Percentiles rank a stretch among this genome's conserved stretches.
Conservation (phyloP, 768 basidiomycete species). For the Lactarius akahatsu region DNA sequence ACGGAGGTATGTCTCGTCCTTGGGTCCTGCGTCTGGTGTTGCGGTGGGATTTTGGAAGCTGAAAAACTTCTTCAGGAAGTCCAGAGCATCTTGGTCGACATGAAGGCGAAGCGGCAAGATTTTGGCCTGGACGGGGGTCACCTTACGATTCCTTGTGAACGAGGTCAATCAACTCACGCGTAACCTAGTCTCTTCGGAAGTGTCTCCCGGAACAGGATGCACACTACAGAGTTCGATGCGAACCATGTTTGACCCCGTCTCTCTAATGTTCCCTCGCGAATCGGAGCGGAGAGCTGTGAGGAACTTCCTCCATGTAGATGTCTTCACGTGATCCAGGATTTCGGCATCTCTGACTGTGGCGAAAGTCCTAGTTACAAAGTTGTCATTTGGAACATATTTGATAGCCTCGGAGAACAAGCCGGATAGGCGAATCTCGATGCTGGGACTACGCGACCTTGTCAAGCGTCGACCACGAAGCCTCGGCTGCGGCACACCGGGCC, state of each 20-base stretch:
- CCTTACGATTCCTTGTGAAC: slow-evolving; percentile 2
- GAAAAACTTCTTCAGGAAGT: slow-evolving; percentile 96
- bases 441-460: slow-evolving; percentile 70
- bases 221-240: slow-evolving; percentile 76
- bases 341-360: slow-evolving; percentile 72
- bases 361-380: slow-evolving; percentile 63
- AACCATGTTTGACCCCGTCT: slow-evolving; percentile 94
- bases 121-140: slow-evolving; percentile 60
- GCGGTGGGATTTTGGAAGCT: slow-evolving; percentile 72
- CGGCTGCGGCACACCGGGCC: slow-evolving; percentile 28
- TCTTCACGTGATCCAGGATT: slow-evolving; percentile 96
- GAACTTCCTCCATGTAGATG: slow-evolving; percentile 98
- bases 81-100: slow-evolving; percentile 97
- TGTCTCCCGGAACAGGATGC: slow-evolving; percentile 63
- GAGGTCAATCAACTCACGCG: slow-evolving; percentile 49
- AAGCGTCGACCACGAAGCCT: slow-evolving; percentile 49
- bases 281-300: slow-evolving; percentile 83
- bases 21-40: slow-evolving; percentile 38
- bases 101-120: slow-evolving; percentile 87
- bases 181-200: slow-evolving; percentile 74
- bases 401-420: slow-evolving; percentile 68
- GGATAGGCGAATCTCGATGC: slow-evolving; percentile 79
- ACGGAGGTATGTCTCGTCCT: slow-evolving; percentile 73
- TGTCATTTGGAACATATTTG: slow-evolving; percentile 53
- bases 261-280: slow-evolving; percentile 82